These are phyloP conservation scores for Penicillium maclennaniae DNA, from an alignment of 495 filamentous ascomycete species.

Conservation along the genomic window DNA sequence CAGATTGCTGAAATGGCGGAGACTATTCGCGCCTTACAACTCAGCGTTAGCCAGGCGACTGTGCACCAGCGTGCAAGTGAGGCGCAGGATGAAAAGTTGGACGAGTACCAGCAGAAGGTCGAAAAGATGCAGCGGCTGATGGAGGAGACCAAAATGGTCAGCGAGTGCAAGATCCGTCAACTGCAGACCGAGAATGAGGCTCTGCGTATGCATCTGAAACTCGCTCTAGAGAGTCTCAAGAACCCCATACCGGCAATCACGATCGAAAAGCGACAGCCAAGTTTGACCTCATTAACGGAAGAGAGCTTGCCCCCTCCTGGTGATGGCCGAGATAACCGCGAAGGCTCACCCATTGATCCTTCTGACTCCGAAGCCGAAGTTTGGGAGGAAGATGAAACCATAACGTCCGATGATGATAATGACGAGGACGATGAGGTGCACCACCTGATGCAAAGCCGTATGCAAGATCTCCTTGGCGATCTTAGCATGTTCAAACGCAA, in stretches of 20 bases:
- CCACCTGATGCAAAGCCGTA: constrained; percentile 60
- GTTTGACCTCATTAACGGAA: constrained; percentile 35
- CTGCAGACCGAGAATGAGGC: constrained; percentile 88
- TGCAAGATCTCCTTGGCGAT: constrained; percentile 71
- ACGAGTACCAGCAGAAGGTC: constrained; percentile 88
- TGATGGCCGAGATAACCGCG: constrained; percentile 38
- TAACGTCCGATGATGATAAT: constrained; percentile 5
- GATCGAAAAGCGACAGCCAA: constrained; percentile 35
- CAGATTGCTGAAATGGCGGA: constrained; percentile 93
- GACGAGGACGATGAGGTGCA: constrained; percentile 32
- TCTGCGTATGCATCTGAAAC: constrained; percentile 74
- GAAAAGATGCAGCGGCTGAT: constrained; percentile 84
- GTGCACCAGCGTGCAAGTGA: constrained; percentile 48
- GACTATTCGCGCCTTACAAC: constrained; percentile 79
- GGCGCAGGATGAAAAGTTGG: constrained; percentile 66
- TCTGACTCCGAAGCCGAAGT: constrained; percentile 32
- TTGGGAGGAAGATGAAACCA: constrained; percentile 40
- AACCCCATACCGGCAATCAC: constrained; percentile 68
- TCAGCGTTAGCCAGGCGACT: constrained; percentile 57
- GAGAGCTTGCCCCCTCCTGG: constrained; percentile 34
- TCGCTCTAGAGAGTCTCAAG: constrained; percentile 80
- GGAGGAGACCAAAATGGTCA: constrained; percentile 84
- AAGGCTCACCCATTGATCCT: constrained; percentile 23
- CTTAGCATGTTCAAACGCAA: constrained; percentile 79
- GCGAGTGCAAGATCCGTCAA: constrained; percentile 85